Base-by-base conservation (phyloP, 306 rosid genomes). In the Oxytropis ochrocephala region DNA sequence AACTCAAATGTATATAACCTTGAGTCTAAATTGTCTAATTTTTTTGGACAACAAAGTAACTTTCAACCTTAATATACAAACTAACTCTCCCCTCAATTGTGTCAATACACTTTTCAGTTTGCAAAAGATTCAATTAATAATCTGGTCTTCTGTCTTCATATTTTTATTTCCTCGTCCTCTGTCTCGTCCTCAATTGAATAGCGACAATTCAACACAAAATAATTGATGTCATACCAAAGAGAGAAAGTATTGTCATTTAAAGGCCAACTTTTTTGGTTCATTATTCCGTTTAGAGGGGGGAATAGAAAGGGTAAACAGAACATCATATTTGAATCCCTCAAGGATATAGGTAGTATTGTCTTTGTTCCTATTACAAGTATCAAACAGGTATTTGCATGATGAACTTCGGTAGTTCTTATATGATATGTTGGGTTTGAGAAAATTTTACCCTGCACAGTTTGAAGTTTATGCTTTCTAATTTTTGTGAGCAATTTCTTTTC, bases 401-500 rank as follows among this genome's bases (percentile, higher is more conserved):
- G 51, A 41, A 63, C 33, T 44, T 50, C 0, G 0, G 36, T 52
- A 42, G 29, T 58, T 72, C n/a, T 47, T 39, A 11, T 11, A 13
- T 30, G 56, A 30, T 18, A 32, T 41, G 9, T 48, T 48, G 42
- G 41, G 58, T 55, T 7, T 7, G 9, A 38, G 9, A 8, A 42
- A 7, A 2, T 1, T 38, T 38, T 38, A 2, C 41, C 46, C 54
- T 63, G 41, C 76, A 19, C 69, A 41, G 50, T 43, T 57, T 58
- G 9, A 52, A 67, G 4, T 56, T 36, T 17, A 13, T 38, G 11
- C 18, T 67, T 66, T 14, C 68, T 69, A 33, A 69, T 47, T 11
- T 47, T 70, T 50, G 46, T 55, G 72, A 43, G 38, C 72, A 11
- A 21, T 65, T 43, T 51, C 39, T 12, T 59, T 39, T 74, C 88